Percentiles rank a stretch among this genome's conserved stretches.
Evolutionary conservation across 805 yeast genomes (phyloP).

Genomic region (Nakazawaea peltata): DNA sequence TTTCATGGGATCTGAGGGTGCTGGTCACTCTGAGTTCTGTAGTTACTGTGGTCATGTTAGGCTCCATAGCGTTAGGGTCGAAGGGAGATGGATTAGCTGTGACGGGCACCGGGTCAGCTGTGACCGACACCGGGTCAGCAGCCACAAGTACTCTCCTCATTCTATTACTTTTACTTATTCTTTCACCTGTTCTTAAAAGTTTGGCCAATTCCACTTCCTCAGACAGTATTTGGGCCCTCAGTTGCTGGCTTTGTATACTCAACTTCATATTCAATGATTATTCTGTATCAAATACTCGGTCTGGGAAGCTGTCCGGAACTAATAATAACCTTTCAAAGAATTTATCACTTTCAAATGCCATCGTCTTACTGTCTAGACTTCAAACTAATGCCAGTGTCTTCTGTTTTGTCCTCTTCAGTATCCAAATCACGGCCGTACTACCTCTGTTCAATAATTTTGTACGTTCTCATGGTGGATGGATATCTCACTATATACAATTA

Average conservation of each 20-base stretch:
- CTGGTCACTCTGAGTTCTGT: conserved; percentile 29
- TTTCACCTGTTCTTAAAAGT: conserved; percentile 87
- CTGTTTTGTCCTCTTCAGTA: conserved; percentile 68
- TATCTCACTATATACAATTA: conserved; percentile 24
- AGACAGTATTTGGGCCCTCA: conserved; percentile 91
- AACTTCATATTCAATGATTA: conserved; percentile 67
- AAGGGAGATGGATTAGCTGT: too few relatives aligned
- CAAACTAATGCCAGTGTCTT: conserved; percentile 69
- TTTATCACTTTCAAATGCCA: conserved; percentile 75
- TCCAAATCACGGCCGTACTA: conserved; percentile 62
- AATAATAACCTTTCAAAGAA: conserved; percentile 61
- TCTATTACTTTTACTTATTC: conserved; percentile 59
- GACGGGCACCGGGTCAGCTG: conserved; percentile 1
- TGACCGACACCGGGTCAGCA: not conserved
- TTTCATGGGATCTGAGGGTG: conserved; percentile 39
- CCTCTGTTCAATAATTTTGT: conserved; percentile 64
- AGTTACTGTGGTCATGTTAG: conserved; percentile 25
- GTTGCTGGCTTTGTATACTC: conserved; percentile 67
- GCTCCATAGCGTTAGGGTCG: too few relatives aligned
- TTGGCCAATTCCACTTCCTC: conserved; percentile 83
- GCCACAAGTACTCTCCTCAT: conserved; percentile 58
- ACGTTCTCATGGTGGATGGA: conserved; percentile 28
- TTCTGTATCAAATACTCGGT: conserved; percentile 41
- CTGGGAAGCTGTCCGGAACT: not conserved
- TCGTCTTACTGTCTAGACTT: conserved; percentile 85